A percentile compares a stretch with the other conserved stretches of the same genome.
These are phyloP conservation scores for Nakazawaea holstii DNA, from an alignment of 805 yeast species.

Conservation along the genomic window DNA sequence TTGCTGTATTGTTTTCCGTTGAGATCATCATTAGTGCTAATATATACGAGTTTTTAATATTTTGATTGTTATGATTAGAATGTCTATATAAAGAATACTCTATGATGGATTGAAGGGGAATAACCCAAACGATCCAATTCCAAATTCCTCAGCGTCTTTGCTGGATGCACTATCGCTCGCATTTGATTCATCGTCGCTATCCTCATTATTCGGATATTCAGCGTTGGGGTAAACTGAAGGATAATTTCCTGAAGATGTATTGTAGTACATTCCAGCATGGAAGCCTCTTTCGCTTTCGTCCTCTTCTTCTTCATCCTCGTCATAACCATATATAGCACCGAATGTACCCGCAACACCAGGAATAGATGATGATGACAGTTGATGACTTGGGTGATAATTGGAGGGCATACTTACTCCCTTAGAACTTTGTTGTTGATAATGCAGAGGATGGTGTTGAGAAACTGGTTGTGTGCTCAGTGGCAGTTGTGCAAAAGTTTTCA, in stretches of 20 bases:
- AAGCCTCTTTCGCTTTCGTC: constrained; percentile 28
- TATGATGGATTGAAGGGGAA: constrained; percentile 18
- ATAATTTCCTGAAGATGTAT: background rate
- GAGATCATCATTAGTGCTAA: too few species aligned
- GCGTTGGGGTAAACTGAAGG: background rate
- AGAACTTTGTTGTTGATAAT: constrained; percentile 1
- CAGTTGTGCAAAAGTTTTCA: constrained; percentile 47
- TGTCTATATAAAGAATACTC: background rate
- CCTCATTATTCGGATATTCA: background rate
- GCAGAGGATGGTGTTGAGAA: constrained; percentile 7
- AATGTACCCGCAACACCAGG: constrained; percentile 4
- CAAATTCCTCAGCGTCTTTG: constrained; percentile 11
- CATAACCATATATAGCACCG: constrained; percentile 14
- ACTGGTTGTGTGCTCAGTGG: constrained; percentile 4
- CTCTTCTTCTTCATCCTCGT: constrained; percentile 14
- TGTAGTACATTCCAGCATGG: constrained; percentile 5
- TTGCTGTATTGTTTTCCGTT: too few species aligned
- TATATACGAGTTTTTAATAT: background rate
- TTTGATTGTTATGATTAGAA: background rate
- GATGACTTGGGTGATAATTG: constrained; percentile 9
- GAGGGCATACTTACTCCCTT: constrained; percentile 3
- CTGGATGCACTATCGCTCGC: background rate
- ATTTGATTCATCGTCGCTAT: background rate
- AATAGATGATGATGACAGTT: background rate
- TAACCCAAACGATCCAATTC: constrained; percentile 13